phyloP scores from a whole-genome alignment of 805 yeast genomes.

The Yamadazyma philogaea region DNA sequence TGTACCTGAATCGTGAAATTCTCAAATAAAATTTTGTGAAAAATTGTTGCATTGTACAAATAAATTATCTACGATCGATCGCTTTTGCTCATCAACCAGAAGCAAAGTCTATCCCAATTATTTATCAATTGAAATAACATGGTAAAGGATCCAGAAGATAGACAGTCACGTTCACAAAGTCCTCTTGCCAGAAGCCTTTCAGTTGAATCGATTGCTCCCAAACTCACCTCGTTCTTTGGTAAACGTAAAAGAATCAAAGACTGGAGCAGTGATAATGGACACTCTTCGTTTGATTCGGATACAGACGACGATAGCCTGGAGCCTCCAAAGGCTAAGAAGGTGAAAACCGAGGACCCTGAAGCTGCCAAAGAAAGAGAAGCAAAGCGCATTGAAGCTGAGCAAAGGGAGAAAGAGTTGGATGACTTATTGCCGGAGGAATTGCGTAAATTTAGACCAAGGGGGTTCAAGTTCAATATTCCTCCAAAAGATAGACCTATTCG shows the following conservation, averaged over 20 bases:
- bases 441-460: conserved; percentile 75
- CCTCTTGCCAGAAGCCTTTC: conserved; percentile 35
- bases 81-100: no score
- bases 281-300: conserved; percentile 15
- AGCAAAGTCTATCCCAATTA: background rate
- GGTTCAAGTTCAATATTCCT: conserved; percentile 76
- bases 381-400: conserved; percentile 30
- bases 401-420: conserved; percentile 59
- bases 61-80: background rate
- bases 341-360: conserved; percentile 19
- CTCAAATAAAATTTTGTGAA: background rate
- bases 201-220: conserved; percentile 40
- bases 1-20: background rate
- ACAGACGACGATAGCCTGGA: conserved; percentile 15
- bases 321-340: conserved; percentile 16
- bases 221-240: conserved; percentile 29
- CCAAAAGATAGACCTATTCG: conserved; percentile 83
- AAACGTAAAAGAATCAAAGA: conserved; percentile 25
- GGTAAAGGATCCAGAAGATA: conserved; percentile 1
- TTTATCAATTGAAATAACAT: background rate
- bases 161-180: conserved; percentile 7
- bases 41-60: background rate
- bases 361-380: conserved; percentile 10
- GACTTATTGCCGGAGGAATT: conserved; percentile 63
- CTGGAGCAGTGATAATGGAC: conserved; percentile 7